Percentiles rank a stretch among this genome's conserved stretches.
Conservation (phyloP, 2,329 filamentous ascomycete genomes). For the Emmonsia crescens region DNA sequence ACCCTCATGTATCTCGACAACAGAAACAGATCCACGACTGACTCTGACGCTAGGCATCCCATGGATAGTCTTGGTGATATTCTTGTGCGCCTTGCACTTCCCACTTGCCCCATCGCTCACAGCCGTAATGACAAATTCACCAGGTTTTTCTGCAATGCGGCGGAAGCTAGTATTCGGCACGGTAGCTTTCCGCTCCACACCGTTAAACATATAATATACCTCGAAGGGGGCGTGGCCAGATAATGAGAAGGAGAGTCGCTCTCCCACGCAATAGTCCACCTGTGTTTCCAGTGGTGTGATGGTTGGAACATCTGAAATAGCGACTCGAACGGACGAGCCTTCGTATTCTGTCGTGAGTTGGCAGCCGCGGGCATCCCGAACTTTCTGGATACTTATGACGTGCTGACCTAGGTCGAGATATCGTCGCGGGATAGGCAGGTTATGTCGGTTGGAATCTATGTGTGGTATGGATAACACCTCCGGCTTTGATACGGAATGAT, state of each 20-base stretch:
- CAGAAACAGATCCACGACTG: slow-evolving; percentile 66
- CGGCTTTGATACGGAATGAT: slow-evolving; percentile 67
- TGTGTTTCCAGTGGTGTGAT: slow-evolving; percentile 80
- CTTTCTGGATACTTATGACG: slow-evolving; percentile 76
- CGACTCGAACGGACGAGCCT: slow-evolving; percentile 71
- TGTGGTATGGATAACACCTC: slow-evolving; percentile 74
- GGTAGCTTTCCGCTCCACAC: slow-evolving; percentile 64
- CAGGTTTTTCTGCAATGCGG: slow-evolving; percentile 83
- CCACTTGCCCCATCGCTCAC: slow-evolving; percentile 74
- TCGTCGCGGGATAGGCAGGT: slow-evolving; percentile 73
- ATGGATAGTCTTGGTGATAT: slow-evolving; percentile 75
- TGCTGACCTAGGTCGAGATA: slow-evolving; percentile 83
- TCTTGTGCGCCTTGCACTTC: slow-evolving; percentile 69
- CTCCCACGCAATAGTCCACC: slow-evolving; percentile 86
- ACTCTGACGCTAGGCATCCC: slow-evolving; percentile 85
- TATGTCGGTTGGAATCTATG: slow-evolving; percentile 62
- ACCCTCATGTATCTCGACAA: slow-evolving; percentile 92
- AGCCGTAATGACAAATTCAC: slow-evolving; percentile 75
- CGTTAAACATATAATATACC: slow-evolving; percentile 82
- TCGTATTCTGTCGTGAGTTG: slow-evolving; percentile 63
- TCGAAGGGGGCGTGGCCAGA: slow-evolving; percentile 87
- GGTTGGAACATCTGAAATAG: slow-evolving; percentile 84
- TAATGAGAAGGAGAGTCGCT: slow-evolving; percentile 83
- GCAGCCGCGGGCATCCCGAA: slow-evolving; percentile 79
- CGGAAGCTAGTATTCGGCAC: slow-evolving; percentile 67